These are phyloP conservation scores for Ogataea salicorniae DNA, from an alignment of 805 yeast species.

Conservation along the genomic window DNA sequence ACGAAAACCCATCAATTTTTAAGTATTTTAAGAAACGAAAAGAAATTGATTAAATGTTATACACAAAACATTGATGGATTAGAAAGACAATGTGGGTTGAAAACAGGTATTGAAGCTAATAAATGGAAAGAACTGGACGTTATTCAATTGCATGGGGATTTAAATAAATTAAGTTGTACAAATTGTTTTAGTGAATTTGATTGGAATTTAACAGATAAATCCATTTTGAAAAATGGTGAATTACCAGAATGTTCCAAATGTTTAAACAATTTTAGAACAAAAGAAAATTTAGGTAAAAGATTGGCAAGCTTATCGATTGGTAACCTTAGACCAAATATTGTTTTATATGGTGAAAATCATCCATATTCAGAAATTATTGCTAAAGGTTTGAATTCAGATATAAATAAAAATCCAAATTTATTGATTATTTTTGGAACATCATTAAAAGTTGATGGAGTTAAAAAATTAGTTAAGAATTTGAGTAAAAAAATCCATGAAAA, in stretches of 20 bases:
- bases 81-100: constrained; percentile 61
- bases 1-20: constrained; percentile 83
- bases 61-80: constrained; percentile 94
- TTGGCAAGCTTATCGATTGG: constrained; percentile 69
- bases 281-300: constrained; percentile 69
- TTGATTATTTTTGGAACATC: constrained; percentile 92
- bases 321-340: constrained; percentile 79
- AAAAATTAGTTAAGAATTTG: constrained; percentile 62
- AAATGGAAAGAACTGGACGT: constrained; percentile 66
- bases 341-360: constrained; percentile 90
- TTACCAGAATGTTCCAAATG: constrained; percentile 79
- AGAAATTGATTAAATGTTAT: constrained; percentile 75
- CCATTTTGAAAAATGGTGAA: constrained; percentile 50
- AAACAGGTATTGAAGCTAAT: constrained; percentile 54
- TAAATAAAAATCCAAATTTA: constrained; percentile 65
- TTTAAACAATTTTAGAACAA: constrained; percentile 44
- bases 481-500: constrained; percentile 69
- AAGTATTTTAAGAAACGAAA: constrained; percentile 50
- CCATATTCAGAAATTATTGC: constrained; percentile 81
- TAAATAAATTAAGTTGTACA: constrained; percentile 72
- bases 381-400: constrained; percentile 60
- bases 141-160: constrained; percentile 87
- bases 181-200: constrained; percentile 51
- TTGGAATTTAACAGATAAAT: constrained; percentile 56
- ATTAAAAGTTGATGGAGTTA: constrained; percentile 85